Evolutionary conservation across 2,329 filamentous ascomycete species (phyloP), one percentile per base, ranked within the genome.

Genomic region (Dactylellina leptospora): DNA sequence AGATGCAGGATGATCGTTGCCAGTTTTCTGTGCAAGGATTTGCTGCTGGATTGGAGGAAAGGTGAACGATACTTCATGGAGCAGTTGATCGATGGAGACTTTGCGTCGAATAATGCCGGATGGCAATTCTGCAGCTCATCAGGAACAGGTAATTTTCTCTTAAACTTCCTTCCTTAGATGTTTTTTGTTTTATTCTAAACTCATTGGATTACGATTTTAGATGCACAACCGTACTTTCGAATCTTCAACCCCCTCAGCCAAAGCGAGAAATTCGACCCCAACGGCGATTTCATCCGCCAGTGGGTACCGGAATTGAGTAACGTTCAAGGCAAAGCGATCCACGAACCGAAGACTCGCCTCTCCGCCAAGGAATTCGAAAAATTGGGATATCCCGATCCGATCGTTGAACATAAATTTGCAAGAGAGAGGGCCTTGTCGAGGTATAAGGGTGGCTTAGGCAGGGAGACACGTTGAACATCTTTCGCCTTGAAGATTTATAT

Each of bases 221-320:
- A 96, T 79, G 90, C 91, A 0, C 90, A 96, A 79, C 92, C 92
- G 0, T 96, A 96, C 78, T 96, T 96, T 74, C 85, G 92, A 4
- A 90, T 96, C 55, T 96, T 96, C 80, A 96, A 96, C 76, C 92
- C 92, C 0, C 78, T 92, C 45, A 81, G 91, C 16, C 92, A 96
- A 81, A 91, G 89, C 75, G 90, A 95, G 82, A 93, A 90, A 80
- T 96, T 96, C 76, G 92, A 96, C 78, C 82, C 85, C 0, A 82
- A 89, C 0, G 93, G 92, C 0, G 86, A 87, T 13, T 96, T 93
- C 78, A 96, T 96, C 62, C 84, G 90, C 36, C 86, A 86, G 69
- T 96, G 92, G 92, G 83, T 96, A 6, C 88, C 88, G 0, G 92
- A 96, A 80, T 81, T 96, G 71, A 83, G 80, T 23, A 84, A 80